These are phyloP conservation scores for Endothia cerciana DNA, from an alignment of 2,329 filamentous ascomycete species.

Conservation along the genomic window DNA sequence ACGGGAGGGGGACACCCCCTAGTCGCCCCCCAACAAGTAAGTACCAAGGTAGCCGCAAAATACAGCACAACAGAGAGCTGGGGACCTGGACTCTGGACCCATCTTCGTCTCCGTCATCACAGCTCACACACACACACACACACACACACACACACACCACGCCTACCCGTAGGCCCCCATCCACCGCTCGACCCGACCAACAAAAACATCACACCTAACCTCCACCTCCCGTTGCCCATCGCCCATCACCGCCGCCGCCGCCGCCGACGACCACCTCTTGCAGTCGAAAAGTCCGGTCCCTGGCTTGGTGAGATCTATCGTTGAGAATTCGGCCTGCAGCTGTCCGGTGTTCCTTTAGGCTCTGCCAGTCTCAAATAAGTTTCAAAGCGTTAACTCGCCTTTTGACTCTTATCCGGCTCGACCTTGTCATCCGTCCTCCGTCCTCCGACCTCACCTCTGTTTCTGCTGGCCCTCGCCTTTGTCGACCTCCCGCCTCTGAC, in stretches of 20 bases:
- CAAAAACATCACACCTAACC: constrained; percentile 18
- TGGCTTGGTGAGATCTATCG: constrained; percentile 15
- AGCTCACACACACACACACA: neutral
- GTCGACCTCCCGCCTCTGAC: constrained; percentile 8
- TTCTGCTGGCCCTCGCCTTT: constrained; percentile 1
- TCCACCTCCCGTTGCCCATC: constrained; percentile 13
- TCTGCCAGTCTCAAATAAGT: constrained; percentile 22
- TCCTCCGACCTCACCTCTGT: constrained; percentile 10
- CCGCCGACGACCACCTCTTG: constrained; percentile 10
- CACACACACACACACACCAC: neutral
- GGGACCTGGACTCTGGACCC: neutral
- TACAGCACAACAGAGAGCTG: constrained; percentile 7
- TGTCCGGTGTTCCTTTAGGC: constrained; percentile 14
- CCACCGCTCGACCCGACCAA: constrained; percentile 12
- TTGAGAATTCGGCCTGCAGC: constrained; percentile 24
- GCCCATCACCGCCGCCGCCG: constrained; percentile 24
- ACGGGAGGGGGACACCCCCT: neutral
- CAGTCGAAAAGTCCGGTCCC: constrained; percentile 18
- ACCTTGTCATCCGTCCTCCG: neutral
- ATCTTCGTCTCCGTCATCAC: constrained; percentile 15
- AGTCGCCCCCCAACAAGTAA: neutral
- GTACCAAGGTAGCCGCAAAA: constrained; percentile 8
- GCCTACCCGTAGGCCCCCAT: neutral
- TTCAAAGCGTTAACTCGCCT: constrained; percentile 30
- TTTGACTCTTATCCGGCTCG: constrained; percentile 23